These are phyloP conservation scores for Blastocrithidia nonstop DNA, from an alignment of 208 protist species.

Conservation along the genomic window DNA sequence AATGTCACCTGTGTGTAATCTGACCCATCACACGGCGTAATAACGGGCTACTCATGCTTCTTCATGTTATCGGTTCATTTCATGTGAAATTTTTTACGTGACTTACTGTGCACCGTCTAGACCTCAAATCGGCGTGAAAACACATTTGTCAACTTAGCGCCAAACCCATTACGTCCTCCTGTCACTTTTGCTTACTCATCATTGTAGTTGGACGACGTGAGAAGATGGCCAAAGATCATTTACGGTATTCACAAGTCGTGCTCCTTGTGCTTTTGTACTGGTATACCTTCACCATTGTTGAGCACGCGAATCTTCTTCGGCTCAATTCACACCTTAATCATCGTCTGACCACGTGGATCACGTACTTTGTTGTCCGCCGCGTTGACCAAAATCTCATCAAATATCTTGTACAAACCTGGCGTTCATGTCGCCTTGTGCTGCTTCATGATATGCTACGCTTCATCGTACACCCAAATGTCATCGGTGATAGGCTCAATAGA, in stretches of 20 bases:
- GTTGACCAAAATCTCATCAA: constrained; percentile 99
- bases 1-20: constrained; percentile 99
- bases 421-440: constrained; percentile 90
- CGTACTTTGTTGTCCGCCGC: constrained; percentile 99
- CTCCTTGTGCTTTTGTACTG: constrained; percentile 91
- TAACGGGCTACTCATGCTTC: constrained; percentile 80
- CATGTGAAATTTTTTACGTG: constrained; percentile 90
- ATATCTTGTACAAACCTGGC: constrained; percentile 99
- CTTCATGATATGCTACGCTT: constrained; percentile 84
- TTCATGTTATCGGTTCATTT: constrained; percentile 96
- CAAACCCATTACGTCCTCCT: constrained; percentile 94
- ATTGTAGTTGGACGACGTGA: constrained; percentile 99
- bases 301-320: constrained; percentile 92
- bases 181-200: constrained; percentile 96
- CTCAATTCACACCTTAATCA: constrained; percentile 94
- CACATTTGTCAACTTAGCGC: constrained; percentile 99
- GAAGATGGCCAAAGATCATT: constrained; percentile 99
- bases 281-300: constrained; percentile 98
- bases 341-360: constrained; percentile 79
- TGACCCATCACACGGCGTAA: constrained; percentile 45
- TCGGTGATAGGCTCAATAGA: constrained; percentile 81
- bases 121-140: constrained; percentile 96
- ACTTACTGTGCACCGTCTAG: constrained; percentile 91
- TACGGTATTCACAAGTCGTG: constrained; percentile 98
- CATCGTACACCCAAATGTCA: constrained; percentile 93